A percentile compares a stretch with the other conserved stretches of the same genome.
Conservation (phyloP, 2,329 filamentous ascomycete genomes). For the Botrytis cinerea region DNA sequence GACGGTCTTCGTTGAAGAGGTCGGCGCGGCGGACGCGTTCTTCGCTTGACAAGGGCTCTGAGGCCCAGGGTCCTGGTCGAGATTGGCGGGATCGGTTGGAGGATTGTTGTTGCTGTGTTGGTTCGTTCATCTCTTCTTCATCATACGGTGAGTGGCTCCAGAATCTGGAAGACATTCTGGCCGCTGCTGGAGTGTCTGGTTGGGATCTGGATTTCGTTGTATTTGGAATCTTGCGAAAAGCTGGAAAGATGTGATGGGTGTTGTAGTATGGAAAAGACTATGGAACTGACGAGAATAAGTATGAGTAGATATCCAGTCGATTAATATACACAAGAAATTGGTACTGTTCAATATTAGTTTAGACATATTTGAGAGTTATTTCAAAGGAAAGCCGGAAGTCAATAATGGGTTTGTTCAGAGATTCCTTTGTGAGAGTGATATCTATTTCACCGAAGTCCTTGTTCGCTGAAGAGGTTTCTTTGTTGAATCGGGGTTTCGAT, state of each 20-base stretch:
- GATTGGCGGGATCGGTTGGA: background rate
- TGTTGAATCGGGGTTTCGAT: background rate
- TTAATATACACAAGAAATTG: background rate
- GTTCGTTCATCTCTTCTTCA: background rate
- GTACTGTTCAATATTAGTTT: background rate
- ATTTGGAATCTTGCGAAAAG: background rate
- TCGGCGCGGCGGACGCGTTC: background rate
- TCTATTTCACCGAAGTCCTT: background rate
- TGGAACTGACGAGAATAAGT: background rate
- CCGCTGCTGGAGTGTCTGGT: background rate
- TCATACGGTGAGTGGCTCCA: background rate
- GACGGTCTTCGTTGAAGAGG: background rate
- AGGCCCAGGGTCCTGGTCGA: background rate
- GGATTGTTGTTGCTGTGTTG: background rate
- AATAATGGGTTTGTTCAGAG: background rate
- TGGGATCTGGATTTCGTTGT: background rate
- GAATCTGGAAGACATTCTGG: conserved; percentile 5
- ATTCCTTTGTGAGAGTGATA: background rate
- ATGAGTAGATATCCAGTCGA: background rate
- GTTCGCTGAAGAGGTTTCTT: background rate
- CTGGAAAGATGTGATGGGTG: background rate
- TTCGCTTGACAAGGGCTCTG: background rate
- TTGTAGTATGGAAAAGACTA: background rate
- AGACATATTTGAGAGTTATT: background rate
- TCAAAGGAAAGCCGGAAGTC: background rate